phyloP scores from a whole-genome alignment of 2,329 filamentous ascomycete species.

The Anthostomella pinea region DNA sequence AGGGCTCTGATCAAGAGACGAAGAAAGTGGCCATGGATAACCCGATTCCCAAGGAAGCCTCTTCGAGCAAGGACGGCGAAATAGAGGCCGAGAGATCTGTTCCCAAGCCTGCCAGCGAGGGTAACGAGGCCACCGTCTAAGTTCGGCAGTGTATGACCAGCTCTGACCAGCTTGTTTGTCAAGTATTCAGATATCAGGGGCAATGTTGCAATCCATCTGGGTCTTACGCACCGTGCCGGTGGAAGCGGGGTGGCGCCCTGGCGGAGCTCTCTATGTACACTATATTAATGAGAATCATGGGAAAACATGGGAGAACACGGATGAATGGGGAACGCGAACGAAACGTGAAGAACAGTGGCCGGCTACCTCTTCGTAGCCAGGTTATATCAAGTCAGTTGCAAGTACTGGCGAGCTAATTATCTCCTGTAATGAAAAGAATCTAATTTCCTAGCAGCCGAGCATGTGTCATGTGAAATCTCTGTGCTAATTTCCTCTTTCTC shows the following conservation, averaged over 20 bases:
- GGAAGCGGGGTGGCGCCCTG: constrained; percentile 10
- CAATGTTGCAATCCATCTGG: no score
- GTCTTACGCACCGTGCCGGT: constrained; percentile 13
- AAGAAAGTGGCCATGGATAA: constrained; percentile 40
- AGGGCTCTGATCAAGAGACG: constrained; percentile 60
- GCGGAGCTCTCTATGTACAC: constrained; percentile 23
- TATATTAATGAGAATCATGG: constrained; percentile 28
- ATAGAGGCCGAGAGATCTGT: constrained; percentile 53
- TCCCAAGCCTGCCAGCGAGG: constrained; percentile 63
- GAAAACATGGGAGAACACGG: constrained; percentile 19
- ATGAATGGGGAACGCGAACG: constrained; percentile 16
- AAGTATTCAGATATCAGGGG: no score
- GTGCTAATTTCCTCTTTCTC: no score
- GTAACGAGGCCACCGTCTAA: constrained; percentile 51
- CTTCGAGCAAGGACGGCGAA: constrained; percentile 56
- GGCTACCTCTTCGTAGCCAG: constrained; percentile 1
- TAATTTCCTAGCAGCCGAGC: no score
- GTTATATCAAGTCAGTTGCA: constrained; percentile 5
- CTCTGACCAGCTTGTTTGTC: no score
- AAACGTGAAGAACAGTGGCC: constrained; percentile 9
- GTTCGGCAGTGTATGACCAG: constrained; percentile 2
- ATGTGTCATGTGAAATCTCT: no score
- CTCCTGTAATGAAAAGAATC: constrained; percentile 9
- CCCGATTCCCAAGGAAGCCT: constrained; percentile 38
- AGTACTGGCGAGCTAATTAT: constrained; percentile 11